Evolutionary conservation across 2,329 filamentous ascomycete species (phyloP), one percentile per base, ranked within the genome.

Genomic region (Cladorrhinum sp.): DNA sequence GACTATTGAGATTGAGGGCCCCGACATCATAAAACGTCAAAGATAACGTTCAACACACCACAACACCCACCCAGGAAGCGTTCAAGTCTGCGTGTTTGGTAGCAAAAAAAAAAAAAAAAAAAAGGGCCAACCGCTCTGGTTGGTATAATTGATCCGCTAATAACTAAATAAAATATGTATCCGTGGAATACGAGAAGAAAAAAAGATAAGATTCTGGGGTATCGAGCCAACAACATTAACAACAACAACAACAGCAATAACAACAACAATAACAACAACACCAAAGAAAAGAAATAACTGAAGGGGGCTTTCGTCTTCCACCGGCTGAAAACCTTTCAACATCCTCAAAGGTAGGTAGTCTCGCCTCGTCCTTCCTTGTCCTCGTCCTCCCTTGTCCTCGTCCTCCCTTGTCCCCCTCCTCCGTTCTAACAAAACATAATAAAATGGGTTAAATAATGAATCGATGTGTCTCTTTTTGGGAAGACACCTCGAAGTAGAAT

Each of bases 181-280:
- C 16, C 7, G 3, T 18, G 16, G 7, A 21, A 46, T 20, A 10
- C 10, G 8, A 46, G 10, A 46, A 4, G 10, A 18, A 16, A 46
- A 7, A 46, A 46, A 46, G 4, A 20, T 4, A 46, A 46, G 42
- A 46, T 7, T 51, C 46, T 55, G 61, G 65, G 65, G 65, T 67
- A 67, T 65, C 65, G 64, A 67, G 63, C 49, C 62, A 64, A 46
- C 42, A 57, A 56, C 51, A 36, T n/a, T 28, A 28, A 30, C 39
- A 26, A 6, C 39, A 20, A 61, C 20, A 14, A n/a, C 36, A 51
- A 30, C 23, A 53, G 39, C 4, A 55, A 30, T n/a, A n/a, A n/a
- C n/a, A n/a, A n/a, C n/a, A n/a, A n/a, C n/a, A n/a, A n/a, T n/a
- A n/a, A n/a, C 49, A 30, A 14, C 7, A 24, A 48, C 28, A 23